These are phyloP conservation scores for Vitis cinerea DNA, from an alignment of 164 flowering plant species.

Conservation along the genomic window DNA sequence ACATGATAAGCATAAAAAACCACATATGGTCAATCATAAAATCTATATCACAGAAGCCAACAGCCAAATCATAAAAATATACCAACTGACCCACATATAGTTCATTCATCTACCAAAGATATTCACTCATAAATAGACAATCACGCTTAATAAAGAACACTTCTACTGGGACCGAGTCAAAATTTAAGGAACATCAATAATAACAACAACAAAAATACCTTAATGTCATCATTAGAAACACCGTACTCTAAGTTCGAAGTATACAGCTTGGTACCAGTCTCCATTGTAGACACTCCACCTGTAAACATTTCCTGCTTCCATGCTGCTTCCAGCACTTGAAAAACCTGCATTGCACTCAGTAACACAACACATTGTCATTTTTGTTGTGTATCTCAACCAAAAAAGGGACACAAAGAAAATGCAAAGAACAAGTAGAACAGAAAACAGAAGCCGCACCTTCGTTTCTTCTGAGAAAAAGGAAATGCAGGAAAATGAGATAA, in stretches of 20 bases:
- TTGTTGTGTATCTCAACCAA: neutral
- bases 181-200: neutral
- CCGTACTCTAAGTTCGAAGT: slow-evolving; percentile 44
- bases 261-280: slow-evolving; percentile 33
- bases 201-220: slow-evolving; percentile 21
- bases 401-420: neutral
- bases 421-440: neutral
- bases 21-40: too few relatives aligned
- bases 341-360: neutral
- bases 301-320: slow-evolving; percentile 7
- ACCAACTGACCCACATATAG: neutral
- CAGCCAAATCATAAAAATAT: neutral
- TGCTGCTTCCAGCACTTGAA: slow-evolving; percentile 11
- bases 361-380: neutral
- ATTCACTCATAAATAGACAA: too few relatives aligned
- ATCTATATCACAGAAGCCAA: neutral
- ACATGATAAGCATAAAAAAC: too few relatives aligned
- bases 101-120: too few relatives aligned
- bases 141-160: too few relatives aligned
- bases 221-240: slow-evolving; percentile 44
- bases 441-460: neutral
- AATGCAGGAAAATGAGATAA: too few relatives aligned
- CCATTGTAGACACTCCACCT: neutral
- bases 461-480: too few relatives aligned
- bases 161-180: too few relatives aligned